Conservation (phyloP, 1,139 yeast genomes). For the Nakaseomyces kungkrabaensis region DNA sequence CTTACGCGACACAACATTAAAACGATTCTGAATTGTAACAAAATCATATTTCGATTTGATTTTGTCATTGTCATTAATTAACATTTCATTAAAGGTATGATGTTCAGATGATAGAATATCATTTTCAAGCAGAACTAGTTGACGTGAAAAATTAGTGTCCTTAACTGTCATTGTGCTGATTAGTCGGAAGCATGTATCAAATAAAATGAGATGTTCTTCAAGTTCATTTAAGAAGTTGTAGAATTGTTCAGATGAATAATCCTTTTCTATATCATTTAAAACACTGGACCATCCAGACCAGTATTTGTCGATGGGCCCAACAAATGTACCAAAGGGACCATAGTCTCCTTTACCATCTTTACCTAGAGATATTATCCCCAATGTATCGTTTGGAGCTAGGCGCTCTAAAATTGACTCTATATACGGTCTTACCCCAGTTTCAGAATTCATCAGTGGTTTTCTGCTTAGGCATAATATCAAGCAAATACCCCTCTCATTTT, state of each 20-base stretch:
- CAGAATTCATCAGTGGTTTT: not conserved
- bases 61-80: not conserved
- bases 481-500: conserved; percentile 38
- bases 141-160: not conserved
- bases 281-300: conserved; percentile 54
- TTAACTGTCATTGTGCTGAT: not conserved
- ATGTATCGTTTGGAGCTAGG: conserved; percentile 35
- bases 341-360: conserved; percentile 33
- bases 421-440: not conserved
- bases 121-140: not conserved
- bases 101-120: not conserved
- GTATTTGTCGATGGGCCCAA: conserved; percentile 41
- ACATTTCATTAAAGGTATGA: not conserved
- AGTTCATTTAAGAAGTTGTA: not conserved
- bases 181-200: not conserved
- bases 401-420: conserved; percentile 1
- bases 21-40: not conserved
- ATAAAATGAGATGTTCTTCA: not conserved
- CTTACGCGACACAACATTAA: not conserved
- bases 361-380: conserved; percentile 49
- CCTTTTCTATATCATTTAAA: conserved; percentile 31
- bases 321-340: conserved; percentile 39
- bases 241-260: not conserved
- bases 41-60: not conserved
- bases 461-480: conserved; percentile 41